A percentile compares a stretch with the other conserved stretches of the same genome.
Conservation (phyloP, 2,329 filamentous ascomycete species). For the Fragosphaeria purpurea region DNA sequence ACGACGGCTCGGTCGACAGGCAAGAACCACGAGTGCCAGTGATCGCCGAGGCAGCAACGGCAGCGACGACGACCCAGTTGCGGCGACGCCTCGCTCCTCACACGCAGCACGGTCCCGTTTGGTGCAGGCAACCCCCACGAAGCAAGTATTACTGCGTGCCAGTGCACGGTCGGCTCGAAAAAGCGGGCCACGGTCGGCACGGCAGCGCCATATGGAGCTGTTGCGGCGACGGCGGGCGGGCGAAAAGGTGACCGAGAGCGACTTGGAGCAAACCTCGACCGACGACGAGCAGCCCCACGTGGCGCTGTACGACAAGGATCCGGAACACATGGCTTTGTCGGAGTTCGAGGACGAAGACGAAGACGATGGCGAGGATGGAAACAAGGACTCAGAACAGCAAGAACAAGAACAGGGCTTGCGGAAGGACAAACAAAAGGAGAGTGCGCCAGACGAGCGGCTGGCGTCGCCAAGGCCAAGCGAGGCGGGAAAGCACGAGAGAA, state of each 20-base stretch:
- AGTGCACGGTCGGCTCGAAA: constrained; percentile 4
- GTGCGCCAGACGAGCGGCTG: no score
- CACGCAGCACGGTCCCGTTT: no score
- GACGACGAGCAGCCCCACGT: constrained; percentile 10
- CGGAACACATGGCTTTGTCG: constrained; percentile 18
- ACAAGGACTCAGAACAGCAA: background rate
- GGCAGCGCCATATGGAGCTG: constrained; percentile 20
- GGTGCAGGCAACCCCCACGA: no score
- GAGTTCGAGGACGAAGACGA: constrained; percentile 26
- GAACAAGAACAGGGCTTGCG: no score
- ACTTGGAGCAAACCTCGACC: constrained; percentile 3
- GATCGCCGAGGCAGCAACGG: background rate
- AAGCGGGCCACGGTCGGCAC: constrained; percentile 12
- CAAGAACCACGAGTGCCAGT: background rate
- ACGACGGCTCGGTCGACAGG: background rate
- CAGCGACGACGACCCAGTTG: background rate
- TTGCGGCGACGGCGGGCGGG: constrained; percentile 20
- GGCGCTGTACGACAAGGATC: constrained; percentile 22
- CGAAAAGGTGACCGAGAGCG: constrained; percentile 17
- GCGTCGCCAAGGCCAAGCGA: background rate
- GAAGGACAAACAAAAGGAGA: no score
- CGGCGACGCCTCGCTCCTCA: no score
- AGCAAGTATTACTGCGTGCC: background rate
- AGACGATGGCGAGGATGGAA: constrained; percentile 5
- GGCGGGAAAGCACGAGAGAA: background rate